Evolutionary conservation across 768 basidiomycete species (phyloP).

Genomic region (Tylopilus vinaceipallidus): DNA sequence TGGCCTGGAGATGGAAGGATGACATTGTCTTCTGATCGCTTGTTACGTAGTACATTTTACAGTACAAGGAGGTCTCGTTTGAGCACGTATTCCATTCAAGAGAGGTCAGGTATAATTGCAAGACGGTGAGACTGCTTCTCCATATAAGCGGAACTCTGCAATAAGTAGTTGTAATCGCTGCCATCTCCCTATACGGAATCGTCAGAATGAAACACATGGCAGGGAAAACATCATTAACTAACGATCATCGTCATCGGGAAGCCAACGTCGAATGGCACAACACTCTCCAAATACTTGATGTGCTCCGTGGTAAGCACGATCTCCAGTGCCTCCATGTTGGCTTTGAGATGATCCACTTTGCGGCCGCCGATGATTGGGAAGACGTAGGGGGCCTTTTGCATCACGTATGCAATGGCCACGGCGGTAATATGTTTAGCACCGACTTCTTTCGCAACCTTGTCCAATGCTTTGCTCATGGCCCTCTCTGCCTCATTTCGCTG

Average conservation of each 20-base stretch:
- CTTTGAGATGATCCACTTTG: conserved; percentile 42
- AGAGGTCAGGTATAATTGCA: conserved; percentile 8
- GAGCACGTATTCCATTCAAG: conserved; percentile 4
- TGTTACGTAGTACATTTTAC: too few species aligned
- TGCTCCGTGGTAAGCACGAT: conserved; percentile 39
- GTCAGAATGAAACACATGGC: not conserved
- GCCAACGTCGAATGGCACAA: conserved; percentile 38
- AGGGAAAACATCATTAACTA: conserved; percentile 18
- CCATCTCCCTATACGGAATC: conserved; percentile 27
- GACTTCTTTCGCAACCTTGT: conserved; percentile 39
- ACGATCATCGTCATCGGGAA: conserved; percentile 37
- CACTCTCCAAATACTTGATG: conserved; percentile 37
- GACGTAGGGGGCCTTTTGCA: conserved; percentile 45
- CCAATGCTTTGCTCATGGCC: conserved; percentile 36
- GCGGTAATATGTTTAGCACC: conserved; percentile 34
- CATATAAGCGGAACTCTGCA: conserved; percentile 15
- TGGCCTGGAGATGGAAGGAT: too few species aligned
- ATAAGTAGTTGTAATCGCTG: conserved; percentile 13
- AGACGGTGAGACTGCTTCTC: conserved; percentile 22
- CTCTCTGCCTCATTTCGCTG: conserved; percentile 33
- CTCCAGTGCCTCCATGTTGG: conserved; percentile 42
- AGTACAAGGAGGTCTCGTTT: too few species aligned
- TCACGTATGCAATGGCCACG: conserved; percentile 45
- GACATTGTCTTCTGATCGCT: too few species aligned
- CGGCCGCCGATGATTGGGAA: conserved; percentile 44